Evolutionary conservation across 257 asterid genomes (phyloP).

Genomic region (Craterostigma plantagineum): DNA sequence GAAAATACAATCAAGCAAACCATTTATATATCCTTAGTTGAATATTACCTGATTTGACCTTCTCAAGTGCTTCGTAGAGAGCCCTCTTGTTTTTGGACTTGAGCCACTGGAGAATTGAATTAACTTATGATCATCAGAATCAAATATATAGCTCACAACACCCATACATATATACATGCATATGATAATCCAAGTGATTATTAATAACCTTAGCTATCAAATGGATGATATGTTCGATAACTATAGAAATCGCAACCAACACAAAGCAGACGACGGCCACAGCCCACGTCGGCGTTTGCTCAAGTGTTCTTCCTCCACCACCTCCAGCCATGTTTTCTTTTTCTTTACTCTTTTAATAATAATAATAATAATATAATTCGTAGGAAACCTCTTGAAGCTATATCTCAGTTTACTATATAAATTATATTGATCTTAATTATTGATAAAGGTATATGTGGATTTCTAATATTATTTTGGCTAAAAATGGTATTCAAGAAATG

Average conservation of each 20-base stretch:
- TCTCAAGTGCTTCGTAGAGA: conserved; percentile 64
- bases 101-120: conserved; percentile 44
- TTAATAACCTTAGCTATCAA: conserved; percentile 70
- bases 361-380: too few relatives aligned
- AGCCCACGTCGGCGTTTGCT: conserved; percentile 90
- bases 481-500: too few relatives aligned
- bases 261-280: conserved; percentile 68
- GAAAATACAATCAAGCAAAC: background rate
- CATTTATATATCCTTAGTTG: too few relatives aligned
- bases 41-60: conserved; percentile 57
- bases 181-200: background rate
- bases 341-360: too few relatives aligned
- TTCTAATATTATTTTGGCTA: too few relatives aligned
- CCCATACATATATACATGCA: background rate
- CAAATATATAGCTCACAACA: too few relatives aligned
- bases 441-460: too few relatives aligned
- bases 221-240: conserved; percentile 53
- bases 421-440: background rate
- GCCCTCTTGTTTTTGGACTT: conserved; percentile 48
- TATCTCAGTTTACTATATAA: background rate
- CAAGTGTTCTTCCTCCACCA: conserved; percentile 51
- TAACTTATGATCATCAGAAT: background rate
- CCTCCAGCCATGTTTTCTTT: conserved; percentile 44
- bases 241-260: conserved; percentile 45
- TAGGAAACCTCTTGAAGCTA: background rate